Base-by-base conservation (phyloP, 2,329 filamentous ascomycete genomes). In the Cordyceps tenuipes region DNA sequence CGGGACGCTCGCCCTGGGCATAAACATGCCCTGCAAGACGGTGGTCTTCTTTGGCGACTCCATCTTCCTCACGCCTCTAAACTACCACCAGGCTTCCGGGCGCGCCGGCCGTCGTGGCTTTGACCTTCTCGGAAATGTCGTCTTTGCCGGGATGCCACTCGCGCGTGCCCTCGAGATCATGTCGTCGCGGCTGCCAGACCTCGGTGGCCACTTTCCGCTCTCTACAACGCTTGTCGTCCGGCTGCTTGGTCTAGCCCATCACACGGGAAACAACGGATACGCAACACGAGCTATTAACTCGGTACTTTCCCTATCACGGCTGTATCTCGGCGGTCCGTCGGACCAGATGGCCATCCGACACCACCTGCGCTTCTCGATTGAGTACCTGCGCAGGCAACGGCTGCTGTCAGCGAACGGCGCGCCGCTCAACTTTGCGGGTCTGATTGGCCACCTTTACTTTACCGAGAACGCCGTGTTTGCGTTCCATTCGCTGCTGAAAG, bases 21-120 rank as follows among this genome's bases (percentile, higher is more conserved):
- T 93, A 75, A 93, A 90, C 66, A 90, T 90, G 86, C 89, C 89
- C 10, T 92, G 88, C 70, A 90, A 89, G 70, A 93, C 89, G 1
- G 88, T 91, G 0, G 83, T 91, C 1, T 93, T 93, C 69, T 80
- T 79, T 17, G 88, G 87, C 0, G 88, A 92, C 68, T 89, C 85
- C 0, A 77, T 89, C 3, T 91, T 82, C 68, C 73, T 93, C 48
- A 90, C 87, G 0, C 83, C 88, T 0, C 80, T 92, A 56, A 90
- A 90, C 69, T 93, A 88, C 70, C 82, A 87, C 9, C 89, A 93
- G 70, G 87, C 83, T 8, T 84, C 88, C 60, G 89, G 90, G 71
- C 85, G 89, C 77, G 87, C 89, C 36, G 89, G 89, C 64, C 85
- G 89, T 71, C 82, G 89, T 74, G 89, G 89, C 1, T 93, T 93